Base-by-base conservation (phyloP, 805 yeast genomes). In the Metschnikowia aberdeeniae region DNA sequence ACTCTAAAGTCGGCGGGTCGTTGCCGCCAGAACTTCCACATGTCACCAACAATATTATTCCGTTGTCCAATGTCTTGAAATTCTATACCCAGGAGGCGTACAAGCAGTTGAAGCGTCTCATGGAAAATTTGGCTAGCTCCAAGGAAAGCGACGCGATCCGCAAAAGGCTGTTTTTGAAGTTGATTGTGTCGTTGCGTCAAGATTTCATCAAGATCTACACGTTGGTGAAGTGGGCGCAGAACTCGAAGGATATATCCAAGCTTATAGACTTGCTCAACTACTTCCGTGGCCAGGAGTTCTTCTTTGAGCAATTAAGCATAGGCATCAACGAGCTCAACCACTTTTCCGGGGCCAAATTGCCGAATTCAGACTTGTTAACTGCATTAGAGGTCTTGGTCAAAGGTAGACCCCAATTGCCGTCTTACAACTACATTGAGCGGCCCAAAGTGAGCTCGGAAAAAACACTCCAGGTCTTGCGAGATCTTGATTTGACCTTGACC, bases 281-380 rank as follows among this genome's bases (percentile, higher is more conserved):
- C 93, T 73, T 93, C 34, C 73, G 93, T 50, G 82, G 81, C 40
- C 95, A 89, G 56, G 86, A 87, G 57, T 80, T 77, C 58, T 76
- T 75, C 60, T 90, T 75, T 56, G 84, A 70, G 20, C 65, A 66
- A 47, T 54, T 82, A 67, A 78, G 84, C 14, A 76, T 82, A 67
- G 82, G 85, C 10, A 68, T 89, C 33, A 86, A 82, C 50, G 73
- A 74, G n/a, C 68, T 86, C 20, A 86, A 82, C 51, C 78, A 81
- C 42, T 79, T 84, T n/a, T 78, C 89, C 1, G 86, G 89, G 26
- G 98, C 99, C 0, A 90, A 95, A 58, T 67, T 92, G 43, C 96
- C 97, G 5, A 88, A 89, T 62, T 93, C 96, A 0, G 99, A 93
- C 64, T 63, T 93, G 17, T 76, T 82, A 20, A 90, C 98, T 0